These are phyloP conservation scores for Aureobasidium zeae DNA, from an alignment of 2,329 filamentous ascomycete genomes.

Conservation along the genomic window DNA sequence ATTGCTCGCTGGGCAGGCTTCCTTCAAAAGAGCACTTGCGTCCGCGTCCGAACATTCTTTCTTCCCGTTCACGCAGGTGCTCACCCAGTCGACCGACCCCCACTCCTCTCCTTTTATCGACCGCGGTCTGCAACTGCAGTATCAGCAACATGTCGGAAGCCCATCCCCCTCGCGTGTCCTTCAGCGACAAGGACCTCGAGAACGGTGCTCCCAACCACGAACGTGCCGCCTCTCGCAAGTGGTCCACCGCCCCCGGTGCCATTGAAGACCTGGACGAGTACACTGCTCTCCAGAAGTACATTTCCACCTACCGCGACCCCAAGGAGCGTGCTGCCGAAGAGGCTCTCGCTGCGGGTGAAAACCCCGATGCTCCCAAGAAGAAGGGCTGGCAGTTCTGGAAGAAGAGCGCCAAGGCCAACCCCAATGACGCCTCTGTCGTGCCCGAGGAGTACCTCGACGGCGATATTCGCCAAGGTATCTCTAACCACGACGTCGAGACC, in stretches of 20 bases:
- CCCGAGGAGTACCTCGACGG: slow-evolving; percentile 62
- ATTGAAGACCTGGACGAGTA: slow-evolving; percentile 52
- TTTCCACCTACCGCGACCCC: slow-evolving; percentile 56
- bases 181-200: slow-evolving; percentile 33
- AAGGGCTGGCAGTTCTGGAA: slow-evolving; percentile 53
- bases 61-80: slow-evolving; percentile 16
- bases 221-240: slow-evolving; percentile 29
- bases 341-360: slow-evolving; percentile 29
- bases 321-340: slow-evolving; percentile 41
- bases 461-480: slow-evolving; percentile 57
- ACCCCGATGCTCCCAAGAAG: slow-evolving; percentile 41
- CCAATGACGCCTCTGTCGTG: slow-evolving; percentile 33
- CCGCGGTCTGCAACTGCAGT: slow-evolving; percentile 16
- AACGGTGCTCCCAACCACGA: slow-evolving; percentile 26
- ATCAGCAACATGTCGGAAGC: slow-evolving; percentile 26
- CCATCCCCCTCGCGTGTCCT: slow-evolving; percentile 29
- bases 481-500: slow-evolving; percentile 48
- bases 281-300: slow-evolving; percentile 56
- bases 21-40: slow-evolving; percentile 15
- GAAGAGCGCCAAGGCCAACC: slow-evolving; percentile 26
- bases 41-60: slow-evolving; percentile 12
- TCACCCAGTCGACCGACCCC: slow-evolving; percentile 13
- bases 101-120: slow-evolving; percentile 9
- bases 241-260: slow-evolving; percentile 32
- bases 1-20: slow-evolving; percentile 6